phyloP scores from a whole-genome alignment of 306 rosid genomes.

The Pyrus bretschneideri region DNA sequence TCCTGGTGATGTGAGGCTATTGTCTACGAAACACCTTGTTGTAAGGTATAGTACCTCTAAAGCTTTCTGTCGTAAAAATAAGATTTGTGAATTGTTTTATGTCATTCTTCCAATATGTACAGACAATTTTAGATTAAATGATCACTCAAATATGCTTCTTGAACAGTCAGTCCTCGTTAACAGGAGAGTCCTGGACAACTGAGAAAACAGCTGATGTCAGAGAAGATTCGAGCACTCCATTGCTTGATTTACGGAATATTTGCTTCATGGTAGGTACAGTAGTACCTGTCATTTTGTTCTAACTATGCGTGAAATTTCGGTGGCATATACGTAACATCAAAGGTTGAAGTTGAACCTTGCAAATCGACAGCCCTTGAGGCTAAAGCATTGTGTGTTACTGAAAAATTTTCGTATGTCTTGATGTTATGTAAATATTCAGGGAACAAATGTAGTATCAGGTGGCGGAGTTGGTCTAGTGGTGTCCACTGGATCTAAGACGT shows the following conservation, averaged over 20 bases:
- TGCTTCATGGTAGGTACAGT: slow-evolving; percentile 63
- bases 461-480: slow-evolving; percentile 65
- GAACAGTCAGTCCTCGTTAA: slow-evolving; percentile 83
- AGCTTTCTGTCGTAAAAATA: slow-evolving; percentile 5
- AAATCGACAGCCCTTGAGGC: background rate
- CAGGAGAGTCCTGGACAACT: slow-evolving; percentile 69
- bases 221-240: slow-evolving; percentile 57
- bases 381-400: background rate
- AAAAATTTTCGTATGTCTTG: background rate
- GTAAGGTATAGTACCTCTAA: slow-evolving; percentile 46
- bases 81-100: slow-evolving; percentile 7
- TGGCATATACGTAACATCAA: background rate
- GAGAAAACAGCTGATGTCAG: slow-evolving; percentile 59
- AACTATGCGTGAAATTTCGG: background rate
- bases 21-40: slow-evolving; percentile 75
- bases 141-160: slow-evolving; percentile 24
- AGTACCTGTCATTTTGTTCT: slow-evolving; percentile 1
- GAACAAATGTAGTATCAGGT: slow-evolving; percentile 81
- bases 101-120: slow-evolving; percentile 1
- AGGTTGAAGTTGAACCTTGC: background rate
- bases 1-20: slow-evolving; percentile 73
- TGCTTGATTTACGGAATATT: slow-evolving; percentile 67
- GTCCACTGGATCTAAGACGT: slow-evolving; percentile 75
- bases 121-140: slow-evolving; percentile 4
- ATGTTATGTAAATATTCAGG: slow-evolving; percentile 34